Percentiles rank a stretch among this genome's conserved stretches.
These are phyloP conservation scores for Phytophthora ohioensis DNA, from an alignment of 352 stramenopile species.

Conservation along the genomic window DNA sequence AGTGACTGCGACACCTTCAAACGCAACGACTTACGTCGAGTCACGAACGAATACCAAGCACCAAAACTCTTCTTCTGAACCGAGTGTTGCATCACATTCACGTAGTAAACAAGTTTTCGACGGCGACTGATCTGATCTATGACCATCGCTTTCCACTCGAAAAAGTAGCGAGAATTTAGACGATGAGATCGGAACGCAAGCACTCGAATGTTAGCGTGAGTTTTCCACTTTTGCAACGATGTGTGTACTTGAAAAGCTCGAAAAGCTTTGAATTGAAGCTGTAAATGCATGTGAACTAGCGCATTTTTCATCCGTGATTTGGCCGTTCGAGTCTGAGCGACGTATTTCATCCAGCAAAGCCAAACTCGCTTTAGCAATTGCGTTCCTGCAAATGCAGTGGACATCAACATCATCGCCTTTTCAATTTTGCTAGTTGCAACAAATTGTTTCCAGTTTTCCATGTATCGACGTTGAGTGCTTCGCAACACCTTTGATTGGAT, in stretches of 20 bases:
- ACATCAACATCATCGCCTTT: slow-evolving; percentile 43
- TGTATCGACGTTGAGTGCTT: slow-evolving; percentile 22
- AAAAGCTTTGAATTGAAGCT: slow-evolving; percentile 36
- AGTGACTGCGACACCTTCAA: slow-evolving; percentile 38
- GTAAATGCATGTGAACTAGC: slow-evolving; percentile 38
- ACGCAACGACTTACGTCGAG: slow-evolving; percentile 25
- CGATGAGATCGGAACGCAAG: not conserved
- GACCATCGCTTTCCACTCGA: slow-evolving; percentile 30
- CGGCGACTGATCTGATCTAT: slow-evolving; percentile 7
- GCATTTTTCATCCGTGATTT: slow-evolving; percentile 39
- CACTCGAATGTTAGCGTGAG: not conserved
- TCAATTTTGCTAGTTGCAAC: slow-evolving; percentile 40
- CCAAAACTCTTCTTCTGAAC: slow-evolving; percentile 49
- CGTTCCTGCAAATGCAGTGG: slow-evolving; percentile 30
- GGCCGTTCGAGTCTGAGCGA: not conserved
- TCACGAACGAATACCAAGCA: slow-evolving; percentile 43
- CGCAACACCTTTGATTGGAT: slow-evolving; percentile 31
- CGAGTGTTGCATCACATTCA: slow-evolving; percentile 51
- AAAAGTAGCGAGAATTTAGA: slow-evolving; percentile 20
- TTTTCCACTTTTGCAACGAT: slow-evolving; percentile 19
- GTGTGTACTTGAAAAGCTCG: slow-evolving; percentile 14
- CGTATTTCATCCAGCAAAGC: slow-evolving; percentile 31
- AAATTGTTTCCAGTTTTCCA: slow-evolving; percentile 43
- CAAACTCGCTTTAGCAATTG: slow-evolving; percentile 32
- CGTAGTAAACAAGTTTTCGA: slow-evolving; percentile 41